Percentiles rank a stretch among this genome's conserved stretches.
Evolutionary conservation across 768 basidiomycete species (phyloP).

Genomic region (Phlebiopsis flavidoalba): DNA sequence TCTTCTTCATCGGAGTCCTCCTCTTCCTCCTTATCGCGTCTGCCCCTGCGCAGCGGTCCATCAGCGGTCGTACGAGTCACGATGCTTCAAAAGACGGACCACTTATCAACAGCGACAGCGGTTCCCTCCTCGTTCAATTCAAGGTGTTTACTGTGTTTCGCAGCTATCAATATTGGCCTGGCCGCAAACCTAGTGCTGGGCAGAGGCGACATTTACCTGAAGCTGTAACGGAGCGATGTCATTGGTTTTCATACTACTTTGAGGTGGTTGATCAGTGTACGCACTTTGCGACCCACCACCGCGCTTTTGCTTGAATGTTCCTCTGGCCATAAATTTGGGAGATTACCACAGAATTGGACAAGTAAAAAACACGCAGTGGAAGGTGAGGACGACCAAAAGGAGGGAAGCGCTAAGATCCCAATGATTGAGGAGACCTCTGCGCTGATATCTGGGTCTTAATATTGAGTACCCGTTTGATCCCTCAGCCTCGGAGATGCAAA

Average conservation of each 20-base stretch:
- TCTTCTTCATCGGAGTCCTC: conserved; percentile 37
- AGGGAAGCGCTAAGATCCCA: not conserved
- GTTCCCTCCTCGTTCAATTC: conserved; percentile 52
- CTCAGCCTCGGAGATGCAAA: not conserved
- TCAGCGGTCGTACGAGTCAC: conserved; percentile 3
- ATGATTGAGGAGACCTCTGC: not conserved
- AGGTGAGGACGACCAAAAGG: not conserved
- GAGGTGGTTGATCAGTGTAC: conserved; percentile 2
- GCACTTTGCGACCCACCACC: conserved; percentile 75
- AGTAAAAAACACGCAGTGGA: not conserved
- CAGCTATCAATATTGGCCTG: conserved; percentile 2
- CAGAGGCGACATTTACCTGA: conserved; percentile 46
- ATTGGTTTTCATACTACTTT: not conserved
- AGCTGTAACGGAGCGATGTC: conserved; percentile 26
- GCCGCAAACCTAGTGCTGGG: not conserved
- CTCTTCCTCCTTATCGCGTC: conserved; percentile 24
- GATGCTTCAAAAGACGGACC: conserved; percentile 29
- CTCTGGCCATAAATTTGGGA: conserved; percentile 33
- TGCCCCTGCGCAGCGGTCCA: conserved; percentile 3
- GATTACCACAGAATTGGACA: not conserved
- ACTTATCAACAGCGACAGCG: conserved; percentile 42
- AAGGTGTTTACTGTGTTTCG: conserved; percentile 48
- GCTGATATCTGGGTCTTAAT: not conserved
- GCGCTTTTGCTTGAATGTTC: conserved; percentile 82
- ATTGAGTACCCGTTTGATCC: not conserved